Evolutionary conservation across 345 rosid species (phyloP), one percentile per base, ranked within the genome.

Genomic region (Raphanus sativus): DNA sequence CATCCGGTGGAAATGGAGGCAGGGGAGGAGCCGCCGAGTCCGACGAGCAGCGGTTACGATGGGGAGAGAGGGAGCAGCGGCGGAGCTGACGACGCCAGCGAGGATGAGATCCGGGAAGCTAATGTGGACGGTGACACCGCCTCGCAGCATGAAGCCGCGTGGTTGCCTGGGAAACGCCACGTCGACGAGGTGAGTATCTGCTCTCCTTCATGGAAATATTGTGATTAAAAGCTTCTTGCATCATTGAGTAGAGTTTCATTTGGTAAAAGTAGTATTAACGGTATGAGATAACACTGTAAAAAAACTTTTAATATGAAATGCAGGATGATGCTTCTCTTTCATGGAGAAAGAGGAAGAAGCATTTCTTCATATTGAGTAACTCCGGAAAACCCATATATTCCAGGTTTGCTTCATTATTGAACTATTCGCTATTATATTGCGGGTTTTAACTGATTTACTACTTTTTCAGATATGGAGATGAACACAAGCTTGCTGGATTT

Each of bases 321-420:
- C 96, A 96, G 99, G 99, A 96, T 70, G 99, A 96, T 89, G 89
- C 93, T 69, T 93, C 98, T 17, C 79, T 87, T 36, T 87, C 99
- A 26, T 93, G 99, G 99, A 93, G 98, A 75, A 96, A 96, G 86
- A 88, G 98, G 86, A 96, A 93, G 88, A 96, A 96, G 81, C 99
- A 96, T 81, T 96, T 96, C 74, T 96, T 96, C 77, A 85, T 96
- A 62, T 83, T 96, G 86, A 96, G 99, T 84, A 81, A 96, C 81
- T 96, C 99, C 13, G 99, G 99, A 48, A 96, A 96, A 82, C 99
- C 99, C 7, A 93, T 96, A 83, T 96, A 91, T 89, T 93, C 98
- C 81, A 93, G 99, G 99, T 91, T 71, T 62, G 13, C 21, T 26
- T 9, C 62, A 30, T 74, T 50, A 10, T 36, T 13, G 10, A 60